Evolutionary conservation across 495 filamentous ascomycete species (phyloP).

Genomic region (Aspergillus bridgeri): DNA sequence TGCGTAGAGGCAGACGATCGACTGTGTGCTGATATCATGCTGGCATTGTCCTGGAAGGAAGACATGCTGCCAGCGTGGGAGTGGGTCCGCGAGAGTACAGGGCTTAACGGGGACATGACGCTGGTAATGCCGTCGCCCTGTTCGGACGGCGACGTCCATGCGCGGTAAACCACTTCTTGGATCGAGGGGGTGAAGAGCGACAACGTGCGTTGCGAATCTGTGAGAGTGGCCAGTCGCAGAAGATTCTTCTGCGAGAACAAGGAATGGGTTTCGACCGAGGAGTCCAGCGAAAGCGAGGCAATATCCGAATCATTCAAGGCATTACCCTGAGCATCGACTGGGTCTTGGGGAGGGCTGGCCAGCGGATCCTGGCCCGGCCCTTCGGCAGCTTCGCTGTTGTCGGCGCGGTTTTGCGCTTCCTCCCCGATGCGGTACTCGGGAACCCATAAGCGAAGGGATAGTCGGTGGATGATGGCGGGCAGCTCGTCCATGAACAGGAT

Average conservation of each 20-base stretch:
- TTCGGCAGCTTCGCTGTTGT: conserved; percentile 31
- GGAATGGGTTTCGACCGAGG: conserved; percentile 70
- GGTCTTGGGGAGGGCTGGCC: conserved; percentile 72
- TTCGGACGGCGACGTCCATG: conserved; percentile 83
- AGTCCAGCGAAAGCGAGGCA: conserved; percentile 69
- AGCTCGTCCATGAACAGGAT: conserved; percentile 96
- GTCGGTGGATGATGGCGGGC: conserved; percentile 89
- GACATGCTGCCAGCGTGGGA: conserved; percentile 57
- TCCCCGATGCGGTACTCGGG: conserved; percentile 75
- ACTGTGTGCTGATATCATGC: conserved; percentile 39
- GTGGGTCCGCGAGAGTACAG: conserved; percentile 53
- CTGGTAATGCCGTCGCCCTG: conserved; percentile 56
- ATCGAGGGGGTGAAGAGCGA: conserved; percentile 84
- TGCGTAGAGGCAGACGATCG: conserved; percentile 32
- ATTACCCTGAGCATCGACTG: conserved; percentile 72
- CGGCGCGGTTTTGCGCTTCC: conserved; percentile 34
- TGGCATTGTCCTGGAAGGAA: conserved; percentile 50
- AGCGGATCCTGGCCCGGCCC: conserved; percentile 69
- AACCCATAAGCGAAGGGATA: conserved; percentile 86
- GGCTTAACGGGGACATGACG: conserved; percentile 52
- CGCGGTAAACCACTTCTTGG: conserved; percentile 79
- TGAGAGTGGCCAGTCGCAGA: conserved; percentile 69
- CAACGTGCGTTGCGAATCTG: conserved; percentile 78
- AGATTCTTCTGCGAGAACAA: conserved; percentile 91
- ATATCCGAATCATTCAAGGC: conserved; percentile 69